Evolutionary conservation across 176 grass and related monocot genomes (phyloP).

Genomic region (Eleusine coracana): DNA sequence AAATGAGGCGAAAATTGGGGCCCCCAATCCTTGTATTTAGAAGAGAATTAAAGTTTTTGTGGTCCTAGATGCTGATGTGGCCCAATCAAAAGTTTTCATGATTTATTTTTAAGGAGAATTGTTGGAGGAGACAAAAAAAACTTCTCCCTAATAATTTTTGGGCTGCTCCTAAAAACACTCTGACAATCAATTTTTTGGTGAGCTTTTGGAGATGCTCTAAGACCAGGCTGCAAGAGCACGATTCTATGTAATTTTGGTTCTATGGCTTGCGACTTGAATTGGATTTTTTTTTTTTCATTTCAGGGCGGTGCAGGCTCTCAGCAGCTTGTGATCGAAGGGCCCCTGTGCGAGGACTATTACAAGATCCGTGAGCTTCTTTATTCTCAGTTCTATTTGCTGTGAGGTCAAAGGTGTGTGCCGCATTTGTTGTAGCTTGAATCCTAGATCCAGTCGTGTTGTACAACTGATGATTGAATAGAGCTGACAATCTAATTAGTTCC

Average conservation of each 20-base stretch:
- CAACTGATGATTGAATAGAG: conserved; percentile 18
- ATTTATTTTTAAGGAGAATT: too few species aligned
- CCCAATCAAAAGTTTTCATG: too few species aligned
- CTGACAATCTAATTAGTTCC: background rate
- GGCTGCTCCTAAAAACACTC: too few species aligned
- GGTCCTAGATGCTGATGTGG: too few species aligned
- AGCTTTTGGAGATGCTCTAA: too few species aligned
- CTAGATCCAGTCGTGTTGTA: background rate
- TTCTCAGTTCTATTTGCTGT: conserved; percentile 84
- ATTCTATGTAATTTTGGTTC: background rate
- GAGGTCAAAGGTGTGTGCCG: background rate
- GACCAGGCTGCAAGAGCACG: background rate
- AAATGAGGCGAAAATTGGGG: too few species aligned
- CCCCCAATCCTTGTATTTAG: too few species aligned
- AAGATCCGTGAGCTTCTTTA: conserved; percentile 86
- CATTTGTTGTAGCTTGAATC: background rate
- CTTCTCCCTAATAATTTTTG: too few species aligned
- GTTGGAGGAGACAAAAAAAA: too few species aligned
- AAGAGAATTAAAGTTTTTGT: too few species aligned
- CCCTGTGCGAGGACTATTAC: conserved; percentile 87
- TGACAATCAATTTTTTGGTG: too few species aligned
- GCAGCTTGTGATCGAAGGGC: conserved; percentile 89
- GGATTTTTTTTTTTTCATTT: background rate
- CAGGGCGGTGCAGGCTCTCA: conserved; percentile 73
- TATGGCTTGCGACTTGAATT: background rate